These are phyloP conservation scores for Cadophora sp. DNA, from an alignment of 2,329 filamentous ascomycete genomes.

Conservation along the genomic window DNA sequence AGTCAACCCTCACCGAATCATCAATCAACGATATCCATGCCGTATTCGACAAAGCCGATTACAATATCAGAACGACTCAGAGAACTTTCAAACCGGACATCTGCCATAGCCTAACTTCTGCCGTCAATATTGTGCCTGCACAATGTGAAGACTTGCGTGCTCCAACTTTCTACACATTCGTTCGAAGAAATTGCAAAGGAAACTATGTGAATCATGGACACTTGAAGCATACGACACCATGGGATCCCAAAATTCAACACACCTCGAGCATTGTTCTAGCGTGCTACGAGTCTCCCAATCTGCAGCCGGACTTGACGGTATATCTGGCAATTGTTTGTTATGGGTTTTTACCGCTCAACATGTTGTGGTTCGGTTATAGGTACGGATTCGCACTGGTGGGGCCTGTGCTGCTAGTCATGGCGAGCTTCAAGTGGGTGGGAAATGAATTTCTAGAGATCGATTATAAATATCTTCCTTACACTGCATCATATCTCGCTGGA, in stretches of 20 bases:
- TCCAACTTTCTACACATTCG: not conserved
- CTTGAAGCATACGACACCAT: not conserved
- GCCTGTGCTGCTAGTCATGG: no score
- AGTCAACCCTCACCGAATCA: not conserved
- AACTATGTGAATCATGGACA: not conserved
- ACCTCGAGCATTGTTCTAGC: not conserved
- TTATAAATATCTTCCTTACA: no score
- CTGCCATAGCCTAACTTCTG: not conserved
- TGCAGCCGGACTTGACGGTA: no score
- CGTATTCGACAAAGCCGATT: not conserved
- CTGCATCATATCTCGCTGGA: not conserved
- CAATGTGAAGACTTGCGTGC: not conserved
- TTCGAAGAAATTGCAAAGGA: slow-evolving; percentile 6
- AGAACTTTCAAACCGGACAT: not conserved
- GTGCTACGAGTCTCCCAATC: not conserved
- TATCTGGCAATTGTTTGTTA: no score
- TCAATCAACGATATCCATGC: not conserved
- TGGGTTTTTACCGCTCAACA: no score
- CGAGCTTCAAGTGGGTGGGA: no score
- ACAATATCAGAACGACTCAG: not conserved
- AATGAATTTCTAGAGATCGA: no score
- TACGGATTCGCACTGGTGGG: no score
- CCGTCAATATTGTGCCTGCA: not conserved
- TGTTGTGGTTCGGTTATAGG: no score
- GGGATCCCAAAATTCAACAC: not conserved